Evolutionary conservation across 208 protist species (phyloP), one percentile per base, ranked within the genome.

Genomic region (Trypanosoma melophagium): DNA sequence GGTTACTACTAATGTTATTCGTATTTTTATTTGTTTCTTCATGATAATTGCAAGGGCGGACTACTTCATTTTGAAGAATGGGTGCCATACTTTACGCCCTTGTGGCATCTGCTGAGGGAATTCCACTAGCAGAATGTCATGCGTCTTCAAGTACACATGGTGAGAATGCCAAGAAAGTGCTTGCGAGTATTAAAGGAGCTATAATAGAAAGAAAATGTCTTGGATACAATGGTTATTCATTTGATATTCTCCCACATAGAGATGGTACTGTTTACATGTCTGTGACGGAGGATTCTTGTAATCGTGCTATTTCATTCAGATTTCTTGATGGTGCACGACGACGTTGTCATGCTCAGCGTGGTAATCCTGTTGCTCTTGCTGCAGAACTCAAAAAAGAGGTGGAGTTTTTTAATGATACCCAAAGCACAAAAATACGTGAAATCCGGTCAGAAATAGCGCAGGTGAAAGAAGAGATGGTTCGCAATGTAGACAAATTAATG

Each of bases 401-500:
- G 8, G 56, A 61, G 0, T 57, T 75, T 45, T 80, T 67, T 50
- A 77, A 80, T 44, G 58, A 75, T 58, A 22, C 56, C n/a, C 54
- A 77, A 25, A 56, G 61, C 51, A 60, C 64, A 49, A 76, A 73
- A 57, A 68, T 83, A 70, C 58, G 57, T 53, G 63, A 74, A 16
- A 51, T 83, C 17, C 56, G 55, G 25, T 64, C 54, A 24, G 51
- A 73, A 31, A 47, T 83, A 7, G 77, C 60, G 25, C 64, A 64
- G 14, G 71, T 77, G 8, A 72, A 74, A 47, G 56, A 59, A n/a
- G 54, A 66, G 14, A 80, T 84, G 74, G 47, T 66, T 13, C n/a
- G 51, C 19, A 84, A 80, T 62, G 64, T 77, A 19, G 76, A 85
- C 54, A 83, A 68, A 54, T 16, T 85, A 10, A 62, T 83, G 50